phyloP scores from a whole-genome alignment of 805 yeast species.

The Pichia membranifaciens region DNA sequence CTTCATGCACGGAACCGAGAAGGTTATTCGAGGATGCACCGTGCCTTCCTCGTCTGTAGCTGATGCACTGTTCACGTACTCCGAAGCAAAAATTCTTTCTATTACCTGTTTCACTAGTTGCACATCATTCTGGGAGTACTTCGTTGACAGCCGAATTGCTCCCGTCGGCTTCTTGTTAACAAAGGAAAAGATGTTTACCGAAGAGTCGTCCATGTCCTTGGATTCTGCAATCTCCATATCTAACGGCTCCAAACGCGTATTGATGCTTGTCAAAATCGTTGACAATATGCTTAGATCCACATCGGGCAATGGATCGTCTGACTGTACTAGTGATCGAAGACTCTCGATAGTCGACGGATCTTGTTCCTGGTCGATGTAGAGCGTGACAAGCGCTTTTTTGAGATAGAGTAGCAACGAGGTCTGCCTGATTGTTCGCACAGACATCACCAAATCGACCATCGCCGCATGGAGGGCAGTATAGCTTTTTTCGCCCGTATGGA shows the following conservation, averaged over 20 bases:
- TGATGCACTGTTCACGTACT: constrained; percentile 4
- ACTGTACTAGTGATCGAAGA: neutral
- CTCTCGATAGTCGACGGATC: neutral
- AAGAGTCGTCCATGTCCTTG: constrained; percentile 29
- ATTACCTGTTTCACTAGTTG: constrained; percentile 42
- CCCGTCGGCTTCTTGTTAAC: constrained; percentile 38
- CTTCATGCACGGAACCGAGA: constrained; percentile 12
- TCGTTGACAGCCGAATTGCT: constrained; percentile 32
- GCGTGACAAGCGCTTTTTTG: constrained; percentile 9
- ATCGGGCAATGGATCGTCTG: constrained; percentile 8
- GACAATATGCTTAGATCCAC: constrained; percentile 8
- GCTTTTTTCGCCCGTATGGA: too few species aligned
- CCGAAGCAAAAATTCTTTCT: constrained; percentile 31
- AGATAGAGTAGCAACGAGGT: constrained; percentile 7
- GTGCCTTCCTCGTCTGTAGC: neutral
- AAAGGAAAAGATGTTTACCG: constrained; percentile 31
- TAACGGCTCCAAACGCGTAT: constrained; percentile 28
- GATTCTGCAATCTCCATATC: constrained; percentile 36
- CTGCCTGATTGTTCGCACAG: constrained; percentile 10
- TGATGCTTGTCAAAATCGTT: constrained; percentile 20
- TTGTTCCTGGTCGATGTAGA: neutral
- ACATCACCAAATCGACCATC: constrained; percentile 16
- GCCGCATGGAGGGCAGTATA: constrained; percentile 14
- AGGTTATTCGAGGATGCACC: constrained; percentile 2
- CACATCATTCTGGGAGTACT: constrained; percentile 35